Evolutionary conservation across 2,329 filamentous ascomycete species (phyloP).

Genomic region (Beauveria caledonica): DNA sequence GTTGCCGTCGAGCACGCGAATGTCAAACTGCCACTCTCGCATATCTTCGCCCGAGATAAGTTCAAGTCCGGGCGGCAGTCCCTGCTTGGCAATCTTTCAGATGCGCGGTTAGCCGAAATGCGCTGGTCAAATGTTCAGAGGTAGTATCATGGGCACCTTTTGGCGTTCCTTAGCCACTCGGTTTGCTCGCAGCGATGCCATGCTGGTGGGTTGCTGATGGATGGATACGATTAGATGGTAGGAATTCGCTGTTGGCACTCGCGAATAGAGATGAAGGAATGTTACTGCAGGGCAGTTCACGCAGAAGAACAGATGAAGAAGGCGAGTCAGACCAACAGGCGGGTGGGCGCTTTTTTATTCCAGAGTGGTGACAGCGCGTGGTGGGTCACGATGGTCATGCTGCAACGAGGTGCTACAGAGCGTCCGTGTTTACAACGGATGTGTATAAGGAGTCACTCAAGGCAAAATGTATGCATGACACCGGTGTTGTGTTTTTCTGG

Average conservation of each 20-base stretch:
- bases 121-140: background rate
- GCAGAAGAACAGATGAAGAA: background rate
- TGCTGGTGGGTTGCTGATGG: conserved; percentile 4
- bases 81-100: conserved; percentile 42
- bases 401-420: background rate
- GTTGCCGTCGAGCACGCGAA: conserved; percentile 81
- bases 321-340: background rate
- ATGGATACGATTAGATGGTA: background rate
- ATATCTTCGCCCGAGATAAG: conserved; percentile 69
- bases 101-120: background rate
- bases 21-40: conserved; percentile 82
- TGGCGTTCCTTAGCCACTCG: conserved; percentile 23
- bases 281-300: background rate
- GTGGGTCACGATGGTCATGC: background rate
- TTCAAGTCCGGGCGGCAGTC: conserved; percentile 61
- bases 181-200: conserved; percentile 20
- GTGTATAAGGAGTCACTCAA: background rate
- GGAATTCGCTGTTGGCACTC: background rate
- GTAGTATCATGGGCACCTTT: conserved; percentile 17
- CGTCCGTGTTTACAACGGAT: background rate
- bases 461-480: background rate
- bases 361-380: background rate
- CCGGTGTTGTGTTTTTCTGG: background rate
- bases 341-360: conserved; percentile 3
- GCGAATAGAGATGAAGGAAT: no score